Base-by-base conservation (phyloP, 371 early-diverging fungal genomes). In the Dinochytrium kinnereticum region DNA sequence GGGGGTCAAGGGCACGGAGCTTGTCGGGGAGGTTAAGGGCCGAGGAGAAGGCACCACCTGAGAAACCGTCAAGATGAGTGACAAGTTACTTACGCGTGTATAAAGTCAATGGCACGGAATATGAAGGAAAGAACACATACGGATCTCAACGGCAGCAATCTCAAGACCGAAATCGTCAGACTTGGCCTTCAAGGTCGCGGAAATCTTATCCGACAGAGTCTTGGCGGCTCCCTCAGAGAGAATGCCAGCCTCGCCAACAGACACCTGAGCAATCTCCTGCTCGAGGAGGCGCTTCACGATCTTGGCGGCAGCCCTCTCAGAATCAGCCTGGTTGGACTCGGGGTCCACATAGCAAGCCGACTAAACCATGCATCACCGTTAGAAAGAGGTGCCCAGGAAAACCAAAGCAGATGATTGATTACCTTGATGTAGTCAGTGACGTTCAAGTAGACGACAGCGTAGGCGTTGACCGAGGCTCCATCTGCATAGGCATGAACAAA, bases 271-370 rank as follows among this genome's bases (percentile, higher is more conserved):
- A 51, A 83, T 61, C 67, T 77, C 81, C 49, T 74, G 73, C 50
- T 72, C 79, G 28, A 85, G 75, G 36, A 73, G 66, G 51, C 73
- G 64, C 67, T 79, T 80, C 38, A 79, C 77, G 38, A 79, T 53
- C 74, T 77, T 79, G 65, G 84, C 86, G 69, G 82, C 83, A 33
- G 82, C 80, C 39, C 84, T 80, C 78, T 85, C 86, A 73, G 83
- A 83, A 76, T 85, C 86, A 64, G 49, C 64, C 49, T 68, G 61
- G 81, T 82, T 82, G 73, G 76, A 82, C 73, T 85, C 82, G 51
- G 84, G 78, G 75, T 83, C 82, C 39, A 82, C 74, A 72, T 79
- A 85, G 65, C 70, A 65, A 15, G 86, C 83, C 70, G 86, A 85
- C 80, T 83, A 17, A 13, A 53, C 55, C 5, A 53, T 24, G 5